phyloP scores from a whole-genome alignment of 768 basidiomycete species.

The Gymnopilus dilepis region DNA sequence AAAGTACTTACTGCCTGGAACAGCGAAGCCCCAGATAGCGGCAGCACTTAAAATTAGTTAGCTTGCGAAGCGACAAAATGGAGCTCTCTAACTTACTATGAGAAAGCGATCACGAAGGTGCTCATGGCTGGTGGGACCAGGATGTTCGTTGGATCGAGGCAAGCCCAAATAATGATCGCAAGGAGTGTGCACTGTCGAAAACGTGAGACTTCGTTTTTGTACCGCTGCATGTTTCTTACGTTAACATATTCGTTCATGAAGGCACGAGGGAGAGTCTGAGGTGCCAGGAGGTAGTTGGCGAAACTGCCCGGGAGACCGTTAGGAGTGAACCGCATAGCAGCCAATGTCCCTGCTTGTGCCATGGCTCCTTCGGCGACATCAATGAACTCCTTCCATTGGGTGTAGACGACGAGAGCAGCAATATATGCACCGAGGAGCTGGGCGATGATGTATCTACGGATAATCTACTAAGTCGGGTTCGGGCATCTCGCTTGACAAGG shows the following conservation, averaged over 20 bases:
- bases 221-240: constrained; percentile 36
- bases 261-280: constrained; percentile 47
- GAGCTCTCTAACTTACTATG: constrained; percentile 53
- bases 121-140: constrained; percentile 56
- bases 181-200: constrained; percentile 44
- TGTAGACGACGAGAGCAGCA: constrained; percentile 63
- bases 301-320: constrained; percentile 59
- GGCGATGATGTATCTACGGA: constrained; percentile 64
- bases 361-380: constrained; percentile 38
- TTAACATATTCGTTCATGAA: constrained; percentile 63
- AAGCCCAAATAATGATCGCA: constrained; percentile 55
- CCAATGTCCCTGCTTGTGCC: constrained; percentile 29
- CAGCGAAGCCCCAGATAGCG: constrained; percentile 65
- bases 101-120: constrained; percentile 58
- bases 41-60: constrained; percentile 45
- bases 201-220: background rate
- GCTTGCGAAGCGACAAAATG: constrained; percentile 1
- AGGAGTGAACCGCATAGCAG: constrained; percentile 39
- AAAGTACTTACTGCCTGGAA: constrained; percentile 47
- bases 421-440: constrained; percentile 72
- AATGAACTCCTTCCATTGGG: constrained; percentile 62
- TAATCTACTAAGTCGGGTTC: no score
- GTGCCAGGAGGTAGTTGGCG: constrained; percentile 51
- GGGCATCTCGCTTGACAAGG: background rate
- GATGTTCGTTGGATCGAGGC: constrained; percentile 63